Evolutionary conservation across 2,329 filamentous ascomycete species (phyloP).

Genomic region (Cercospora sp.): DNA sequence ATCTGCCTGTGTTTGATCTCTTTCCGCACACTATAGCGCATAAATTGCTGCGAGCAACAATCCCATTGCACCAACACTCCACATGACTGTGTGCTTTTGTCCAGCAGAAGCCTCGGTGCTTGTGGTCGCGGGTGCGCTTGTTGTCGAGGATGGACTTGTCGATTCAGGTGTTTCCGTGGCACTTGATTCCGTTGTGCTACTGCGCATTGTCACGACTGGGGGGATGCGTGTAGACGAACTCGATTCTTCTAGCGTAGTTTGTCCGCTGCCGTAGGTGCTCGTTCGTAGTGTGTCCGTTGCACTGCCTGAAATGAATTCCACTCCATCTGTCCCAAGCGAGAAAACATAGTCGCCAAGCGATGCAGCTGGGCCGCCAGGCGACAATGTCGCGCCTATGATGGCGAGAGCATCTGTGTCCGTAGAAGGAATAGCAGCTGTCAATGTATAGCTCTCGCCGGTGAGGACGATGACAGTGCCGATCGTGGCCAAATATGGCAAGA

Average conservation of each 20-base stretch:
- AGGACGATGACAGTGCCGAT: slow-evolving; percentile 11
- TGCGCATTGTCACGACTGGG: slow-evolving; percentile 7
- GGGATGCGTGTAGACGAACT: neutral
- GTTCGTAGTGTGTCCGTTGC: slow-evolving; percentile 1
- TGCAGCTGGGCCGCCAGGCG: neutral
- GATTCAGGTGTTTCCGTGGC: neutral
- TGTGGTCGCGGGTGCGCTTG: slow-evolving; percentile 1
- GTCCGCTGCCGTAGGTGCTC: slow-evolving; percentile 12
- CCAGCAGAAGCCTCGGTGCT: slow-evolving; percentile 10
- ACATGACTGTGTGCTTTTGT: slow-evolving; percentile 5
- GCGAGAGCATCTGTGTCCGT: slow-evolving; percentile 12
- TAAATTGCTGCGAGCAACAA: neutral
- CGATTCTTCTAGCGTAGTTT: slow-evolving; percentile 3
- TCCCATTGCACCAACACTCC: slow-evolving; percentile 5
- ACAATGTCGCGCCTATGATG: slow-evolving; percentile 6
- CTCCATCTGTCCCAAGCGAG: slow-evolving; percentile 12
- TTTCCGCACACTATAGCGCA: neutral
- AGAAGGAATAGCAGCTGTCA: slow-evolving; percentile 12
- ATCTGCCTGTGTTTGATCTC: neutral
- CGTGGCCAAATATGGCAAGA: slow-evolving; percentile 8
- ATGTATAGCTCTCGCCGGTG: slow-evolving; percentile 8
- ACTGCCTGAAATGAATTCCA: slow-evolving; percentile 1
- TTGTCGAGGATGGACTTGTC: neutral
- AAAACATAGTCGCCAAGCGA: slow-evolving; percentile 1
- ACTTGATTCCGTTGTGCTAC: slow-evolving; percentile 1